These are phyloP conservation scores for Lepraria neglecta DNA, from an alignment of 495 filamentous ascomycete genomes.

Conservation along the genomic window DNA sequence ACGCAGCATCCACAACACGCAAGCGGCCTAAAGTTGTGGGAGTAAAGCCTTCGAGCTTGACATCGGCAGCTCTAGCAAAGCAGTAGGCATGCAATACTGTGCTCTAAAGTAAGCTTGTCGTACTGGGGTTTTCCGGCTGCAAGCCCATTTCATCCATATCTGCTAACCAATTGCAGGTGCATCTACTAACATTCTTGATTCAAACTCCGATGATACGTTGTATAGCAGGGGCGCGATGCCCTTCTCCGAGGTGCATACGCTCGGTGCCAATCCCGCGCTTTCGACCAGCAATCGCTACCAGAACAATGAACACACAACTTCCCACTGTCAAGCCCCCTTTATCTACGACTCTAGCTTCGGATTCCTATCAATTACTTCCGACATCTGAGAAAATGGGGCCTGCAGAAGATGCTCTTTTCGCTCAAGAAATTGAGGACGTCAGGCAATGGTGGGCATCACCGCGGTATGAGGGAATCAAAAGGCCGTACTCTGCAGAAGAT, in stretches of 20 bases:
- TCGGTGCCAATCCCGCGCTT: neutral
- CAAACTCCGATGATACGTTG: neutral
- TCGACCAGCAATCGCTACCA: neutral
- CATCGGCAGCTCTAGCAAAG: neutral
- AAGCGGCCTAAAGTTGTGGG: too few species aligned
- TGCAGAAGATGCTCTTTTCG: slow-evolving; percentile 75
- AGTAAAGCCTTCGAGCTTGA: neutral
- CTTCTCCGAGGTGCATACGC: neutral
- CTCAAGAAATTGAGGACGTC: slow-evolving; percentile 72
- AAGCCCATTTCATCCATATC: neutral
- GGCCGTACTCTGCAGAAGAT: slow-evolving; percentile 83
- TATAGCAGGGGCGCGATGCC: slow-evolving; percentile 4
- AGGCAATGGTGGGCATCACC: slow-evolving; percentile 80
- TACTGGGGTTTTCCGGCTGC: neutral
- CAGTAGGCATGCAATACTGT: neutral
- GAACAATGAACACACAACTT: slow-evolving; percentile 17
- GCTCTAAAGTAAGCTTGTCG: neutral
- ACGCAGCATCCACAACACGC: neutral
- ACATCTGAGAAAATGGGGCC: slow-evolving; percentile 63
- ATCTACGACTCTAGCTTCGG: slow-evolving; percentile 52
- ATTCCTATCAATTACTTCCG: slow-evolving; percentile 74
- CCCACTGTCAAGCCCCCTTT: slow-evolving; percentile 39
- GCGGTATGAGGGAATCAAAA: slow-evolving; percentile 80
- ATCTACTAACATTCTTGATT: neutral
- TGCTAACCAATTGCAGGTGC: neutral